A percentile compares a stretch with the other conserved stretches of the same genome.
These are phyloP conservation scores for Calocybe gangraenosa DNA, from an alignment of 768 basidiomycete genomes.

Conservation along the genomic window DNA sequence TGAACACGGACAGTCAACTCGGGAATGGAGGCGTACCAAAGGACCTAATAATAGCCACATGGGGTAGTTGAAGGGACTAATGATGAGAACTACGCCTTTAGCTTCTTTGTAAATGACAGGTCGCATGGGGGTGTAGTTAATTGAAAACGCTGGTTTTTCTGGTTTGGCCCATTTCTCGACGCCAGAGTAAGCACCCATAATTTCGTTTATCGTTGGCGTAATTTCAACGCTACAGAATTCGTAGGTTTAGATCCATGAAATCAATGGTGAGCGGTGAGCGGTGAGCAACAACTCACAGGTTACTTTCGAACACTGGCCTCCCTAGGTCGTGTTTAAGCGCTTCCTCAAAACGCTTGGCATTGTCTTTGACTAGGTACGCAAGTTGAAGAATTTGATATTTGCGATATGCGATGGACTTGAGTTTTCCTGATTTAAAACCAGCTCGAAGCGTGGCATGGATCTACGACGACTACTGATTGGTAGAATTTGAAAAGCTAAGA, in stretches of 20 bases:
- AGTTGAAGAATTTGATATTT: constrained; percentile 77
- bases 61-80: constrained; percentile 76
- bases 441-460: constrained; percentile 50
- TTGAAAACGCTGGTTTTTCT: constrained; percentile 47
- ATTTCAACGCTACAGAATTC: constrained; percentile 54
- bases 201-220: constrained; percentile 44
- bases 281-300: constrained; percentile 32
- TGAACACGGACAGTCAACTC: too few species aligned
- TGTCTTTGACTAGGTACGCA: constrained; percentile 71
- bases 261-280: neutral
- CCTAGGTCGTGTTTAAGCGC: constrained; percentile 62
- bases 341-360: constrained; percentile 53
- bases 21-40: constrained; percentile 36
- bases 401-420: constrained; percentile 60
- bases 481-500: too few species aligned
- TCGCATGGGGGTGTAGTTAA: constrained; percentile 55
- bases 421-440: constrained; percentile 65
- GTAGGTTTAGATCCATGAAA: neutral
- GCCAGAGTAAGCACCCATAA: constrained; percentile 49
- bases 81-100: constrained; percentile 70
- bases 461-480: constrained; percentile 26
- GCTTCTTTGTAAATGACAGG: constrained; percentile 71
- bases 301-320: constrained; percentile 54
- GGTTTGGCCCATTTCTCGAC: constrained; percentile 77
- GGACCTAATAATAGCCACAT: constrained; percentile 55